These are phyloP conservation scores for Artemisia princeps DNA, from an alignment of 140 eudicot genomes.

Conservation along the genomic window DNA sequence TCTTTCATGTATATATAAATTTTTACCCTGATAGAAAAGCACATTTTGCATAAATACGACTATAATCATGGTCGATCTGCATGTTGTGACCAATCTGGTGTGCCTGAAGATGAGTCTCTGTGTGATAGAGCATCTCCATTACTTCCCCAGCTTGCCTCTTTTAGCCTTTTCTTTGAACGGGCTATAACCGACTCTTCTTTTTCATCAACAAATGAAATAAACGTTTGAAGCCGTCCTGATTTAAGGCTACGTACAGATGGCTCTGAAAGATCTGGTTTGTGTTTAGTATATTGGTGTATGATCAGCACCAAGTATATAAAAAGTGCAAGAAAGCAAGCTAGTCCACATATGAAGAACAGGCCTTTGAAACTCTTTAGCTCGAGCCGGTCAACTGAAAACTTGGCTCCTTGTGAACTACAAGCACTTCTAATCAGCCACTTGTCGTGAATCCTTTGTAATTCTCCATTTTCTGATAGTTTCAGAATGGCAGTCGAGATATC, in stretches of 20 bases:
- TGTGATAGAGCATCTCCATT: conserved; percentile 22
- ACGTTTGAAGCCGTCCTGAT: conserved; percentile 44
- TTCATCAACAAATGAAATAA: conserved; percentile 54
- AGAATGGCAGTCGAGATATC: conserved; percentile 84
- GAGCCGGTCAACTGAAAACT: conserved; percentile 53
- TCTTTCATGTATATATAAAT: background rate
- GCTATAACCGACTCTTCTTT: conserved; percentile 46
- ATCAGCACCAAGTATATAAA: conserved; percentile 34
- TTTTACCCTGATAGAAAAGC: background rate
- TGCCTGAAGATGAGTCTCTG: conserved; percentile 19
- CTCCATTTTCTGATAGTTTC: conserved; percentile 68
- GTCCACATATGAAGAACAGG: conserved; percentile 53
- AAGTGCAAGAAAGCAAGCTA: conserved; percentile 58
- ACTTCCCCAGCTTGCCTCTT: conserved; percentile 28
- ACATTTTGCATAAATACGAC: conserved; percentile 20
- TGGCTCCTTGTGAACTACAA: conserved; percentile 60
- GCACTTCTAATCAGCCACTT: conserved; percentile 67
- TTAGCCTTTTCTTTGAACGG: conserved; percentile 41
- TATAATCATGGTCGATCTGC: background rate
- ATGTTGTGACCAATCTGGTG: conserved; percentile 17
- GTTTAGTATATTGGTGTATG: conserved; percentile 34
- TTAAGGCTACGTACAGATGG: conserved; percentile 28
- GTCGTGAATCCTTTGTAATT: conserved; percentile 72
- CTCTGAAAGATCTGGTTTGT: conserved; percentile 29
- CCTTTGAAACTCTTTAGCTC: conserved; percentile 66